phyloP scores from a whole-genome alignment of 2,329 filamentous ascomycete genomes.

The Claviceps monticola region DNA sequence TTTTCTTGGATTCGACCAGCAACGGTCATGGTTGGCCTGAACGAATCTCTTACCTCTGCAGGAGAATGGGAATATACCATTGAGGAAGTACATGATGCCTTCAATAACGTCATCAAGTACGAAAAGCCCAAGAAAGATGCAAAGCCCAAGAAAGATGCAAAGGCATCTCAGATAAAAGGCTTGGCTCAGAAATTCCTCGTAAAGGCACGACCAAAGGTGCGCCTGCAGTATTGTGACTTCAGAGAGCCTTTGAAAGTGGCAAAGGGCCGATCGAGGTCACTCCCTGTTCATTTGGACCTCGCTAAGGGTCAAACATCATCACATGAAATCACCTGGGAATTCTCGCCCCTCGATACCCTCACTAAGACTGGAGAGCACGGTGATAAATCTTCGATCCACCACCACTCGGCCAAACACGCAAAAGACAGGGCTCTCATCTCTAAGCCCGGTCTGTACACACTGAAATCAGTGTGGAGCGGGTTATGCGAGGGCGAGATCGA shows the following conservation, averaged over 20 bases:
- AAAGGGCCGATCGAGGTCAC: slow-evolving; percentile 50
- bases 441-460: slow-evolving; percentile 71
- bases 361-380: slow-evolving; percentile 58
- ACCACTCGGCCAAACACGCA: slow-evolving; percentile 45
- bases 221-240: slow-evolving; percentile 61
- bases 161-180: slow-evolving; percentile 45
- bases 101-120: slow-evolving; percentile 77
- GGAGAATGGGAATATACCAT: slow-evolving; percentile 84
- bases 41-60: slow-evolving; percentile 69
- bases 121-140: slow-evolving; percentile 50
- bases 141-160: slow-evolving; percentile 50
- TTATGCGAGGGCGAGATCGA: slow-evolving; percentile 78
- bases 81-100: slow-evolving; percentile 81
- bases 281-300: slow-evolving; percentile 60
- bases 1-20: slow-evolving; percentile 69
- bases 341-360: slow-evolving; percentile 59
- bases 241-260: slow-evolving; percentile 73
- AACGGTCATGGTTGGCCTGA: slow-evolving; percentile 66
- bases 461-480: slow-evolving; percentile 66
- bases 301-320: slow-evolving; percentile 44
- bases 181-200: slow-evolving; percentile 70
- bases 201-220: slow-evolving; percentile 68
- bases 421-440: slow-evolving; percentile 54
- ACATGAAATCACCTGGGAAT: slow-evolving; percentile 67
- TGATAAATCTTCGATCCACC: slow-evolving; percentile 40